Evolutionary conservation across 2,329 filamentous ascomycete genomes (phyloP).

Genomic region (Magnaporthiopsis rhizophila): DNA sequence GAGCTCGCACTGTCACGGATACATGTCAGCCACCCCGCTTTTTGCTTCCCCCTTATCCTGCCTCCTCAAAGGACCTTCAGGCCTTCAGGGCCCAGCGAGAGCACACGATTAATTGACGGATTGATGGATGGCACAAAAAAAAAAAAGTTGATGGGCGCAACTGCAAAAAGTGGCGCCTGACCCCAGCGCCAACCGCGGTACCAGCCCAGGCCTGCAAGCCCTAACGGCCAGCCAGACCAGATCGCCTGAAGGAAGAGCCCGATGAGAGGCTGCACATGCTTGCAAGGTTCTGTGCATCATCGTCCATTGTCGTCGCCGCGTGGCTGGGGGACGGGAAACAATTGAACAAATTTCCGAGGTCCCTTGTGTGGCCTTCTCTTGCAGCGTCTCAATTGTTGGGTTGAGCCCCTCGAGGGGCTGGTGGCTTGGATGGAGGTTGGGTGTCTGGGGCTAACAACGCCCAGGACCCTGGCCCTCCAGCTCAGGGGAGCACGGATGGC

Average conservation of each 20-base stretch:
- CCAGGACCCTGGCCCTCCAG: too few relatives aligned
- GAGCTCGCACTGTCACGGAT: slow-evolving; percentile 1
- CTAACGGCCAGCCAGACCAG: background rate
- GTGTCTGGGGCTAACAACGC: too few relatives aligned
- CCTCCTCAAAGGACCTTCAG: background rate
- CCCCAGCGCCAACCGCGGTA: background rate
- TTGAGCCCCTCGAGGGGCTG: background rate
- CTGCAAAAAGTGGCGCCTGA: background rate
- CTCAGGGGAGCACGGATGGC: background rate
- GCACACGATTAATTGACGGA: background rate
- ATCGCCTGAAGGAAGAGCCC: background rate
- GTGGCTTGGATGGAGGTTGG: background rate
- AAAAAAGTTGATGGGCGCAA: background rate
- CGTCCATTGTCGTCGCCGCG: background rate
- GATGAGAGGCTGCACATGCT: background rate
- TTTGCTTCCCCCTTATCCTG: background rate
- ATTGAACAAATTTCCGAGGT: background rate
- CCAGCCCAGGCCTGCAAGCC: background rate
- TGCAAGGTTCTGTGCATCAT: background rate
- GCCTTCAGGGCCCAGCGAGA: too few relatives aligned
- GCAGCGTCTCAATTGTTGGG: background rate
- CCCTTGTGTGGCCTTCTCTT: background rate
- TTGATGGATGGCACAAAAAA: background rate
- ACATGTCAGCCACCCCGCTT: slow-evolving; percentile 4
- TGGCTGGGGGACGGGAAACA: background rate